phyloP scores from a whole-genome alignment of 2,329 filamentous ascomycete genomes.

The Hymenoscyphus infarciens region DNA sequence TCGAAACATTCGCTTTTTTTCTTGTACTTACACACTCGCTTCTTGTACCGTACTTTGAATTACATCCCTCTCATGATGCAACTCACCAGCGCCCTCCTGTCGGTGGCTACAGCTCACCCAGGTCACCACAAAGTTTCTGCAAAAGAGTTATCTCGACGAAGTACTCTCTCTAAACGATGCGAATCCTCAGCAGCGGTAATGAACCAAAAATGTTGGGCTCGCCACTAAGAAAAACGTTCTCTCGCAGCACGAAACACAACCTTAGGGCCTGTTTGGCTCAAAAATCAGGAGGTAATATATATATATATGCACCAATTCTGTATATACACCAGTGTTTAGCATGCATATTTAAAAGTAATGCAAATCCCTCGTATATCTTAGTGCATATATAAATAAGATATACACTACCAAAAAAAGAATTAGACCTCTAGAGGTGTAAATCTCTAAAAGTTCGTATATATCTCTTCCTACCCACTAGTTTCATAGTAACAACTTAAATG shows the following conservation, averaged over 20 bases:
- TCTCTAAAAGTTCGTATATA: too few relatives aligned
- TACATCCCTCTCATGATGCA: not conserved
- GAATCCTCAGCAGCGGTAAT: conserved; percentile 11
- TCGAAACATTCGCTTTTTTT: not conserved
- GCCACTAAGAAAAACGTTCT: conserved; percentile 14
- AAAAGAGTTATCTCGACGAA: conserved; percentile 1
- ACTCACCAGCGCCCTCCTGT: not conserved
- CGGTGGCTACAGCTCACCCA: conserved; percentile 2
- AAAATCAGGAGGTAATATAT: too few relatives aligned
- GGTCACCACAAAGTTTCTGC: not conserved
- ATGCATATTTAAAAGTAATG: too few relatives aligned
- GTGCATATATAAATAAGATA: too few relatives aligned
- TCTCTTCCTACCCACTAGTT: too few relatives aligned
- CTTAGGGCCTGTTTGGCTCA: too few relatives aligned
- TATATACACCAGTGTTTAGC: too few relatives aligned
- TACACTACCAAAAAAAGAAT: too few relatives aligned
- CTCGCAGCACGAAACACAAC: conserved; percentile 15
- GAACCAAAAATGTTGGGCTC: conserved; percentile 18
- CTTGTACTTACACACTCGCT: not conserved
- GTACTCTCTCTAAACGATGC: not conserved
- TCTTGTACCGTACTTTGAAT: not conserved
- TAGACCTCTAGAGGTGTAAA: too few relatives aligned
- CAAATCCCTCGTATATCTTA: too few relatives aligned
- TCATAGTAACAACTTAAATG: too few relatives aligned
- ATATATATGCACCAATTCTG: too few relatives aligned